Base-by-base conservation (phyloP, 257 asterid species). In the Forsythia suspensa region DNA sequence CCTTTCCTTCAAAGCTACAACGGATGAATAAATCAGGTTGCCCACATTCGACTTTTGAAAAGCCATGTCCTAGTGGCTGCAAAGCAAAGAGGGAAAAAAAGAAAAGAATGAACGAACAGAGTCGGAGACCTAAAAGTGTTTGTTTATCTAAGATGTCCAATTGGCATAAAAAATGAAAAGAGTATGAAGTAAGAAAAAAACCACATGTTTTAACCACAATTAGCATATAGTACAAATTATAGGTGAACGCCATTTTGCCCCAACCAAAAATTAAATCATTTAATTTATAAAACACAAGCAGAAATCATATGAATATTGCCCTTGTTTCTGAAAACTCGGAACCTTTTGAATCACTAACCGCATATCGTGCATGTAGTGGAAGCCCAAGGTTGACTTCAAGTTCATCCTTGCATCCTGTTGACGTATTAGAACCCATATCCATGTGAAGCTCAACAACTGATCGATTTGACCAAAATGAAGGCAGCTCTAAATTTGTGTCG, bases 331-430 rank as follows among this genome's bases (percentile, higher is more conserved):
- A 40, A 10, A 11, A 44, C 4, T 44, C 2, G 44, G 21, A 1
- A 0, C 24, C 84, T 79, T 85, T 68, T 1, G 7, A 46, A 29
- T 74, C 69, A 72, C 43, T 46, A 78, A 93, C 99, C 71, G 84
- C 96, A 82, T 95, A 95, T 11, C 97, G 93, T 1, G 97, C 96
- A 77, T 95, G 99, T 61, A 95, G 82, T n/a, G 98, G 97, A 71
- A 93, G 89, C 78, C 83, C 79, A 57, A 92, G 71, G 75, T 82
- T 85, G 80, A 89, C 51, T 76, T 89, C 90, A 71, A 78, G 76
- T 63, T 83, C 85, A 80, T 77, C 77, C 20, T 85, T 74, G 18
- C 77, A 43, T 70, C 67, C 77, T 37, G 90, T 75, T 9, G 80
- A 44, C 80, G 78, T 70, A 4, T 46, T 71, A 43, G 90, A 70